Conservation (phyloP, 352 stramenopile genomes). For the Globisporangium irregulare region DNA sequence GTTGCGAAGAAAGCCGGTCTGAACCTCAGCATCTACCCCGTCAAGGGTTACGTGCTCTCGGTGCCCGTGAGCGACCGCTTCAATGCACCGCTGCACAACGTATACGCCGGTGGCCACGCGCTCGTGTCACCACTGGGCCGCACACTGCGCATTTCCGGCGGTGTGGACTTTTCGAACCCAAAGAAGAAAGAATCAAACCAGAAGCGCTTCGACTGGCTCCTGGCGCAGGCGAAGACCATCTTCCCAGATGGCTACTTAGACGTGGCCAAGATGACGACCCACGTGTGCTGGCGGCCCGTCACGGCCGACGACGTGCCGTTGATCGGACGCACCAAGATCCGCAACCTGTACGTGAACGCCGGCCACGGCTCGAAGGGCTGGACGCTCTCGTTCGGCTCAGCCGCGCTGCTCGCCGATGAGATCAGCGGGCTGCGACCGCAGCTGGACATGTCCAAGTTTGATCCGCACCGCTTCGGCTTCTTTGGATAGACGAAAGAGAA, state of each 20-base stretch:
- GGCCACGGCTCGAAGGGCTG: conserved; percentile 84
- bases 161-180: conserved; percentile 77
- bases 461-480: conserved; percentile 73
- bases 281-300: conserved; percentile 81
- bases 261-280: conserved; percentile 68
- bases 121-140: conserved; percentile 75
- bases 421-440: conserved; percentile 77
- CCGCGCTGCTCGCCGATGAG: conserved; percentile 70
- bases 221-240: conserved; percentile 69
- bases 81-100: conserved; percentile 69
- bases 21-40: conserved; percentile 79
- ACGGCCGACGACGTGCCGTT: conserved; percentile 83
- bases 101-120: conserved; percentile 76
- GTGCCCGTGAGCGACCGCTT: conserved; percentile 67
- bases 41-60: conserved; percentile 86
- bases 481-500: conserved; percentile 35
- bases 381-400: conserved; percentile 81
- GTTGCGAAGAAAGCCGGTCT: conserved; percentile 66
- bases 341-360: conserved; percentile 84
- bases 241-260: conserved; percentile 84
- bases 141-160: conserved; percentile 71
- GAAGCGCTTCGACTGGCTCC: conserved; percentile 77
- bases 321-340: conserved; percentile 74
- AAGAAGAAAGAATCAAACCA: conserved; percentile 53
- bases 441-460: conserved; percentile 82